These are phyloP conservation scores for Singerocomus inundabilis DNA, from an alignment of 1,284 basidiomycete species.

Conservation along the genomic window DNA sequence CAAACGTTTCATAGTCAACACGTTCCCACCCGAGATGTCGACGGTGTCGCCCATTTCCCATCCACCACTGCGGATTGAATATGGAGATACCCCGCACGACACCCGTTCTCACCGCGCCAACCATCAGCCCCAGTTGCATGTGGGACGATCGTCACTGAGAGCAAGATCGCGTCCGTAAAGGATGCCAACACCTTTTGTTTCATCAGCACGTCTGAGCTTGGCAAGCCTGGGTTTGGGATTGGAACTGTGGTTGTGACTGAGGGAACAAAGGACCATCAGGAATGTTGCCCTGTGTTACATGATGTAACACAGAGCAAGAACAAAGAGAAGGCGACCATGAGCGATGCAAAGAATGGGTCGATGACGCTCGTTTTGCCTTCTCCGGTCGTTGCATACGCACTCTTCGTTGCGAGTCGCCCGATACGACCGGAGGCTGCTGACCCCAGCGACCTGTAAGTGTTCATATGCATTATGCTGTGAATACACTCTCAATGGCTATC, in stretches of 20 bases:
- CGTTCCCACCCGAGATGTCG: conserved; percentile 30
- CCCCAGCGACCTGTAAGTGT: too few species aligned
- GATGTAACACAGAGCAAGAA: neutral
- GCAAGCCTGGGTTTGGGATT: conserved; percentile 24
- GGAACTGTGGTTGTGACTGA: neutral
- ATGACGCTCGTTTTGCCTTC: too few species aligned
- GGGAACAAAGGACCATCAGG: conserved; percentile 12
- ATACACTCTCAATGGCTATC: too few species aligned
- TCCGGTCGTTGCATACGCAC: too few species aligned
- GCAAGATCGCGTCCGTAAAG: conserved; percentile 85
- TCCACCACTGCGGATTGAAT: conserved; percentile 86
- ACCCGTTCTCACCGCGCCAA: conserved; percentile 61
- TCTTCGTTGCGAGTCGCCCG: too few species aligned
- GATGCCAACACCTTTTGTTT: conserved; percentile 92
- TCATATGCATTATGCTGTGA: too few species aligned
- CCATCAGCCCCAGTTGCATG: conserved; percentile 79
- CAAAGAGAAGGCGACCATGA: neutral
- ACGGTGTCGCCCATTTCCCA: conserved; percentile 26
- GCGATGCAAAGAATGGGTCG: neutral
- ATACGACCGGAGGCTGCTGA: too few species aligned
- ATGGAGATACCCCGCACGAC: conserved; percentile 80
- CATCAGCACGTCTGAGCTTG: conserved; percentile 55
- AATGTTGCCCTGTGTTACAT: too few species aligned
- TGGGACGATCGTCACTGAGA: conserved; percentile 96
- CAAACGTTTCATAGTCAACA: conserved; percentile 33